A percentile compares a stretch with the other conserved stretches of the same genome.
Evolutionary conservation across 352 stramenopile species (phyloP).

Genomic region (Globisporangium paddicum): DNA sequence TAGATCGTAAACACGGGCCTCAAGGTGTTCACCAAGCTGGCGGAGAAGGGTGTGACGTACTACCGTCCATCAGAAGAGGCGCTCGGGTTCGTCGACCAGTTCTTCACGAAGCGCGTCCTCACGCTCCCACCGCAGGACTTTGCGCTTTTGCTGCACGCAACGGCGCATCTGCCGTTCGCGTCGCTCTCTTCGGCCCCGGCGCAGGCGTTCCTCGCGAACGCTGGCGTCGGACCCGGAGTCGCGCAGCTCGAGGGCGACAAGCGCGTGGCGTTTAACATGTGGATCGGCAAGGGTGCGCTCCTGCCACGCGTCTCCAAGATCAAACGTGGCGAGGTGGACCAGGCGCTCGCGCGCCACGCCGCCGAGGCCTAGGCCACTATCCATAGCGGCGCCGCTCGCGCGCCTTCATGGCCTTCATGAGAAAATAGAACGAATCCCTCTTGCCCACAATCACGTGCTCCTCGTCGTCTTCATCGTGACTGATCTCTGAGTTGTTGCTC

Average conservation of each 20-base stretch:
- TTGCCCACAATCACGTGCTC: slow-evolving; percentile 35
- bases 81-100: slow-evolving; percentile 79
- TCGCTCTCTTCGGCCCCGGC: slow-evolving; percentile 28
- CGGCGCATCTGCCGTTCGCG: slow-evolving; percentile 50
- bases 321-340: slow-evolving; percentile 48
- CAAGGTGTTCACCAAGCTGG: slow-evolving; percentile 85
- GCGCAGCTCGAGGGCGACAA: slow-evolving; percentile 35
- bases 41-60: slow-evolving; percentile 54
- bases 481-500: neutral
- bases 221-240: slow-evolving; percentile 55
- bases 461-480: slow-evolving; percentile 10
- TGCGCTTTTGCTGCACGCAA: slow-evolving; percentile 36
- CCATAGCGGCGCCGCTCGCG: slow-evolving; percentile 8
- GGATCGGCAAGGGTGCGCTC: slow-evolving; percentile 65
- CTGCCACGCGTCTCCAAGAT: slow-evolving; percentile 75
- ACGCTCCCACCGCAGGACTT: slow-evolving; percentile 40
- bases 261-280: slow-evolving; percentile 68
- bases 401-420: slow-evolving; percentile 49
- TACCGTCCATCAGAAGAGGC: slow-evolving; percentile 88
- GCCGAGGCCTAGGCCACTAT: neutral
- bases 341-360: slow-evolving; percentile 25
- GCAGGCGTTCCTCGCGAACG: slow-evolving; percentile 24
- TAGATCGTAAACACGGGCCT: slow-evolving; percentile 92
- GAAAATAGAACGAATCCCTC: slow-evolving; percentile 80
- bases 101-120: slow-evolving; percentile 81